phyloP scores from a whole-genome alignment of 352 stramenopile genomes.

The Globisporangium ultimum region DNA sequence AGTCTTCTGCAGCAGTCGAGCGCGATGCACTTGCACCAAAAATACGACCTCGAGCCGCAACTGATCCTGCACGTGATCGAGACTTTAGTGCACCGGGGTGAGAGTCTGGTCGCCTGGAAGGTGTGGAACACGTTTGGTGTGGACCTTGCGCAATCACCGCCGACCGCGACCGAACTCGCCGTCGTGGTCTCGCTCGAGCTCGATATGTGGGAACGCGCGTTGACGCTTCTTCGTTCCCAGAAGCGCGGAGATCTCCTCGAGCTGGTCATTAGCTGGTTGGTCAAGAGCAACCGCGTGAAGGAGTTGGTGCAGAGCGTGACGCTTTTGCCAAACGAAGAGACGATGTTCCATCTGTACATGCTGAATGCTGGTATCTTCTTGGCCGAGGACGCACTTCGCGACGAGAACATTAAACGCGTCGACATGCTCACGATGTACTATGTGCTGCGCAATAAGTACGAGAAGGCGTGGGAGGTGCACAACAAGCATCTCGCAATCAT shows the following conservation, averaged over 20 bases:
- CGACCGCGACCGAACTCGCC: slow-evolving; percentile 57
- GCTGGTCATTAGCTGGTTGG: slow-evolving; percentile 71
- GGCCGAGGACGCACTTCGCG: slow-evolving; percentile 54
- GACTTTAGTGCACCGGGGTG: slow-evolving; percentile 69
- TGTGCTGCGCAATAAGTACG: slow-evolving; percentile 69
- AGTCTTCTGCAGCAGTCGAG: slow-evolving; percentile 64
- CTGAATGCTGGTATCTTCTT: slow-evolving; percentile 48
- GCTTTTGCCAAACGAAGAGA: slow-evolving; percentile 47
- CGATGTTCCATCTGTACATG: slow-evolving; percentile 68
- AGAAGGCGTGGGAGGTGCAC: slow-evolving; percentile 70
- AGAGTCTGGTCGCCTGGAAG: slow-evolving; percentile 79
- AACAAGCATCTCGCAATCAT: slow-evolving; percentile 75
- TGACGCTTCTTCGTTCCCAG: slow-evolving; percentile 59
- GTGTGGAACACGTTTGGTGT: slow-evolving; percentile 82
- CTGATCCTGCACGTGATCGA: slow-evolving; percentile 76
- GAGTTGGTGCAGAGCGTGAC: slow-evolving; percentile 67
- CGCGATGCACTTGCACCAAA: slow-evolving; percentile 68
- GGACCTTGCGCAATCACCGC: slow-evolving; percentile 39
- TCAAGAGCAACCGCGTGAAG: slow-evolving; percentile 68
- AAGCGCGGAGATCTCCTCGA: slow-evolving; percentile 53
- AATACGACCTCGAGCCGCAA: slow-evolving; percentile 67
- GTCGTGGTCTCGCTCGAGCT: slow-evolving; percentile 79
- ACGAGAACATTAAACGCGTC: slow-evolving; percentile 67
- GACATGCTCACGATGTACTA: slow-evolving; percentile 87
- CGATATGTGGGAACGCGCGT: slow-evolving; percentile 66